Evolutionary conservation across 495 filamentous ascomycete genomes (phyloP), one percentile per base, ranked within the genome.

Genomic region (Aspergillus kassunensis): DNA sequence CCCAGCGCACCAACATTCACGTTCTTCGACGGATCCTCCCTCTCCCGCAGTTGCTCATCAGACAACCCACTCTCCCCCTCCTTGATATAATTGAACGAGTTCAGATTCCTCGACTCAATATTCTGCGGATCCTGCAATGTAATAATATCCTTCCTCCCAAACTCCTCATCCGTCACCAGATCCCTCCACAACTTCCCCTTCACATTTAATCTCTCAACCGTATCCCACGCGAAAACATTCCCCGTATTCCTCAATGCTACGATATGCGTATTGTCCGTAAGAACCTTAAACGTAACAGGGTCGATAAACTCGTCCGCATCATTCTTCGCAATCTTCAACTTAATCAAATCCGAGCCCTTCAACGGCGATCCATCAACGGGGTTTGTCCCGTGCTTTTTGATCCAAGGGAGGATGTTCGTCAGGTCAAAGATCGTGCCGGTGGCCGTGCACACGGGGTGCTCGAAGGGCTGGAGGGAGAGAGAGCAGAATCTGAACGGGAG

Each of bases 401-500:
- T 83, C 95, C 95, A 99, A 44, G 90, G 80, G 8, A 87, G 69
- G 41, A 95, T 93, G 57, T 92, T 87, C 47, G 89, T 88, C 48
- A 92, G 80, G 62, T 95, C 90, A 64, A 95, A 95, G 42, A 91
- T 88, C 11, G 82, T 87, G 21, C 90, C 90, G 29, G 85, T 73
- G 6, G 78, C 54, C 6, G 88, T 93, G 69, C 90, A 95, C 37
- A 95, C 90, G 0, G 90, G 90, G 52, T 89, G 86, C 65, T 83
- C 76, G 72, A 90, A 95, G 1, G 93, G 93, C 63, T 97, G 93
- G 15, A 98, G 84, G 21, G 88, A 92, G 31, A 96, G 84, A 54
- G 93, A 90, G 80, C 93, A 98, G 74, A 92, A 97, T 78, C 96
- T 97, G 81, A 95, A 98, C 31, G 93, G 93, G 3, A 98, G 80